Base-by-base conservation (phyloP, 306 rosid species). In the Medicago lupulina region DNA sequence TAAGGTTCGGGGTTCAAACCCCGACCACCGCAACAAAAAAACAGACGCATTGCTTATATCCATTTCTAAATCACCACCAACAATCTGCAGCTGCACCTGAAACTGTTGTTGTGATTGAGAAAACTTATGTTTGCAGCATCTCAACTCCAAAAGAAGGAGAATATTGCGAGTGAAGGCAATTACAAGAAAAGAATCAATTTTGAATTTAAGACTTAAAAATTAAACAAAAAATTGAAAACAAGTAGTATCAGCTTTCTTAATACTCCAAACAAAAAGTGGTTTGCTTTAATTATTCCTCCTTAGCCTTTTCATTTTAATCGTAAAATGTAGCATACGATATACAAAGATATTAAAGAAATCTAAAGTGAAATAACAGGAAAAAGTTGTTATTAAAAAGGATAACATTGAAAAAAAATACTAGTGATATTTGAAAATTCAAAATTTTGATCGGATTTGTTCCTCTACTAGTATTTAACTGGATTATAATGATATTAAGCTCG, bases 111-210 rank as follows among this genome's bases (percentile, higher is more conserved):
- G 53, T 47, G 17, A 17, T 47, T 47, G 16, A 49, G 2, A 18
- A 49, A 14, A 15, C 15, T 49, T 49, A 49, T 49, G 18, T 15
- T 49, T 49, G 54, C 54, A 5, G 54, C 54, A 15, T 49, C 54
- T 49, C 57, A 50, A n/a, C 57, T n/a, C 57, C 9, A 50, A n/a
- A 50, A 50, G 10, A 51, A 16, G 16, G 58, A 16, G 58, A 51
- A 51, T 51, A 16, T 51, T 51, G 21, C 7, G 0, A 7, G 5
- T 51, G 64, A 9, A 60, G 19, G 31, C 50, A 73, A 9, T 25
- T 57, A 31, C 75, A 79, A 73, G 74, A 19, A 65, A 79, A 44
- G 79, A 65, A 73, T 79, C 74, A 43, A 31, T 41, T 21, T 5
- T 64, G 43, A 73, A 41, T 39, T 79, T 53, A 46, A 49, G 6